Base-by-base conservation (phyloP, 2,329 filamentous ascomycete genomes). In the Cadophora sp. region DNA sequence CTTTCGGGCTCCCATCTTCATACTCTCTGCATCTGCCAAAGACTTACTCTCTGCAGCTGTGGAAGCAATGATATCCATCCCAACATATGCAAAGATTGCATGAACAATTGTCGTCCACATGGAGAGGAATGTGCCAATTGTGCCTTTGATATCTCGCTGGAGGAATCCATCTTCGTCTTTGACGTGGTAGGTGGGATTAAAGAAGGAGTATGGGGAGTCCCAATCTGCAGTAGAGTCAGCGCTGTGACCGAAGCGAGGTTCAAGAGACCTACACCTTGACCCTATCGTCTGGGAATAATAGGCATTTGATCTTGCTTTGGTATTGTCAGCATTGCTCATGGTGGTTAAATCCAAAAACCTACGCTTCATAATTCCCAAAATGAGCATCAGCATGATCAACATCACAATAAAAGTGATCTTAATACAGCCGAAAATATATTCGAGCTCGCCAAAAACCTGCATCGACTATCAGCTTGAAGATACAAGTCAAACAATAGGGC, bases 1-100 rank as follows among this genome's bases (percentile, higher is more conserved):
- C 63, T 81, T 81, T 48, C 79, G 73, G 16, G 78, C 76, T 2
- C 76, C 79, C 78, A 81, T 80, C 66, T 81, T 81, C 75, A 80
- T 80, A 65, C 74, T 78, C 64, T 80, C 79, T 0, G 78, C 75
- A 53, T 79, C 73, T 11, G 77, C 69, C 4, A 80, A 75, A 2
- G 76, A 71, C 59, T 73, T 75, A 61, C 74, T 78, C 59, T 80
- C 79, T 9, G 79, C 78, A 14, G 79, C 79, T 0, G 79, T 80
- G 13, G 77, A 77, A 36, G 76, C 78, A 18, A 80, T 75, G 24
- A 80, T 80, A 58, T 80, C 79, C 77, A 80, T 79, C 36, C 79
- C 78, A 0, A 78, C 72, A 66, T 78, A 80, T 0, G 78, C 77
- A 66, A 79, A 80, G 39, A 79, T 71, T n/a, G 78, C 78, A 50